Base-by-base conservation (phyloP, 352 stramenopile species). In the Phytophthora idaei region DNA sequence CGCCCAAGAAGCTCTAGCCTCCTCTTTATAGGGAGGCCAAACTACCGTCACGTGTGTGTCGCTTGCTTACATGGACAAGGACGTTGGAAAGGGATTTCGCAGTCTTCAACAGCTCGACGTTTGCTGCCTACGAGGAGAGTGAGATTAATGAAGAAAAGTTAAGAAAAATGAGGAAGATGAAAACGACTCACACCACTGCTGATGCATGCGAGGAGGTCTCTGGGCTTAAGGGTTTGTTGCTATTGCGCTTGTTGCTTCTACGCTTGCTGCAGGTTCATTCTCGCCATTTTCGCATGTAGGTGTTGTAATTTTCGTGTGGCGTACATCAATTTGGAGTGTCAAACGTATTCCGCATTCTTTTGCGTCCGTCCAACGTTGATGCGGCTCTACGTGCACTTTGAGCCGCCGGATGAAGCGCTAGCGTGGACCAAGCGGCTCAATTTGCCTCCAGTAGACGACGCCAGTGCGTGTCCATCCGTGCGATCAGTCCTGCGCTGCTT, bases 351-450 rank as follows among this genome's bases (percentile, higher is more conserved):
- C 61, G 47, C 61, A 57, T 52, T 54, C 11, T 25, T 21, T 57
- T 48, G 59, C 50, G 47, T 44, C 49, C 37, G 54, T 60, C 25
- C 14, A 36, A 6, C 7, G 14, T 5, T 14, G 12, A 81, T 77
- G 73, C 82, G 79, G 61, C 66, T 93, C 12, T 92, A 92, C 66
- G 74, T 94, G 52, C 86, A 94, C 73, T 86, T 78, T 28, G 83
- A 90, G 71, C 66, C 72, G 14, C 14, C 48, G 27, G 57, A 67
- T 28, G 49, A 68, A 32, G 39, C 32, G 34, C 25, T 73, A 28
- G 59, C 70, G 53, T 90, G 83, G 77, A 89, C 83, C 4, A 88
- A 81, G 61, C 81, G 83, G 14, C 29, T 92, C 17, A 80, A 70
- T 7, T 54, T 91, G 15, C 65, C 74, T 8, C 31, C 53, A 11